Percentiles rank a stretch among this genome's conserved stretches.
Evolutionary conservation across 2,329 filamentous ascomycete species (phyloP).

Genomic region (Zymoseptoria ardabiliae): DNA sequence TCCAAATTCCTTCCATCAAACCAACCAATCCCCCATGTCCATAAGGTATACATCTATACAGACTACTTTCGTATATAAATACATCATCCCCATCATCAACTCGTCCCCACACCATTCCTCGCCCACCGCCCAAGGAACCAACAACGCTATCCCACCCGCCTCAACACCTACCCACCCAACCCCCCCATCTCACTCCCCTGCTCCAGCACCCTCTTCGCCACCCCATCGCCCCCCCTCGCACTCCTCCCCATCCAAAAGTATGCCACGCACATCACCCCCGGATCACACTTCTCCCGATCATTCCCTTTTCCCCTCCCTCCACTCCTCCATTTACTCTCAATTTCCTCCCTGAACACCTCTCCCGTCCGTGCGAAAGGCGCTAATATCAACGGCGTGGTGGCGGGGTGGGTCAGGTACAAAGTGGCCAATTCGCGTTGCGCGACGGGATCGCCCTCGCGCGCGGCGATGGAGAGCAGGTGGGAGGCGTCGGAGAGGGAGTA

Average conservation of each 20-base stretch:
- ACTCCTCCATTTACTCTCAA: slow-evolving; percentile 57
- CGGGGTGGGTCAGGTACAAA: slow-evolving; percentile 86
- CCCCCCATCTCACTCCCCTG: slow-evolving; percentile 56
- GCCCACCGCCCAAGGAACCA: too few species aligned
- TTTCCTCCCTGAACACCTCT: slow-evolving; percentile 83
- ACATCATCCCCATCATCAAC: too few species aligned
- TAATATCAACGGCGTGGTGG: slow-evolving; percentile 70
- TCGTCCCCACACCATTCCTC: too few species aligned
- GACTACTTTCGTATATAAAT: too few species aligned
- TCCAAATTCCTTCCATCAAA: too few species aligned
- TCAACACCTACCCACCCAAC: background rate
- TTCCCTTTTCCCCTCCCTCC: slow-evolving; percentile 37
- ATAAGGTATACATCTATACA: too few species aligned
- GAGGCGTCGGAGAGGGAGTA: slow-evolving; percentile 75
- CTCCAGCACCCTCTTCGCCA: slow-evolving; percentile 74
- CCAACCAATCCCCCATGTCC: too few species aligned
- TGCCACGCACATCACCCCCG: slow-evolving; percentile 84
- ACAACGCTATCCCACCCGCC: too few species aligned
- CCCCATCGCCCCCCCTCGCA: slow-evolving; percentile 73
- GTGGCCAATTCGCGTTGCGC: slow-evolving; percentile 90
- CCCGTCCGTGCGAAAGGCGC: slow-evolving; percentile 75
- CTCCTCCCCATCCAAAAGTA: slow-evolving; percentile 96
- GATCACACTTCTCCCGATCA: slow-evolving; percentile 63
- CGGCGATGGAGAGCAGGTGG: slow-evolving; percentile 84
- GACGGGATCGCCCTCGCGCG: slow-evolving; percentile 80